Evolutionary conservation across 1,139 yeast species (phyloP), one percentile per base, ranked within the genome.

Genomic region (Geotrichum reessii): DNA sequence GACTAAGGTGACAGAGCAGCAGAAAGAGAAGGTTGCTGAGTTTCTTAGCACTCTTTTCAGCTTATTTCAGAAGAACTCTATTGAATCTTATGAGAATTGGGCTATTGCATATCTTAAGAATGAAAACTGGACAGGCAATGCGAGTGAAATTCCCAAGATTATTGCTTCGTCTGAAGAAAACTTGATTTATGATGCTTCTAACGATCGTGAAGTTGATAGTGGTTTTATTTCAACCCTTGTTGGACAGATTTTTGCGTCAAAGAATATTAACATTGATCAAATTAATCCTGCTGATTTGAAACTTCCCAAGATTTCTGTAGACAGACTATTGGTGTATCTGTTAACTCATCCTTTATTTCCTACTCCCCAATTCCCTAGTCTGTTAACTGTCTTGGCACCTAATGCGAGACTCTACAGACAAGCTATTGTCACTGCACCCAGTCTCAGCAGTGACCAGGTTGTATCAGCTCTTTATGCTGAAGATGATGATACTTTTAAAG

Each of bases 301-400:
- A 8, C 60, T 53, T 27, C 54, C 60, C 9, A 33, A 33, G 12
- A 11, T 33, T 7, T 31, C 53, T 12, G 27, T 56, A 51, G 85
- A 86, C 66, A 74, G 74, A 53, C 78, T 91, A 1, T 72, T 89
- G 58, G 81, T 87, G 5, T 92, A 89, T 69, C 76, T 91, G 48
- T 77, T 92, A 62, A 88, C 96, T 1, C 96, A 90, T 73, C 97
- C 97, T 25, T 74, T 89, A 40, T 90, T 86, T 72, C 97, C 97
- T 9, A 73, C 77, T 3, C 74, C 77, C 24, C 81, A 77, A 64
- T 77, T 88, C 6, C 74, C 74, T 1, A 85, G 84, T 0, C 72
- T 92, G 53, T 71, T 88, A 53, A 65, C 73, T 8, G 76, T 79
- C 53, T 77, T 90, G 47, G 73, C 75, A 60, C 64, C 74, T 2